phyloP scores from a whole-genome alignment of 1,284 basidiomycete genomes.

The Crepidotus sp. region DNA sequence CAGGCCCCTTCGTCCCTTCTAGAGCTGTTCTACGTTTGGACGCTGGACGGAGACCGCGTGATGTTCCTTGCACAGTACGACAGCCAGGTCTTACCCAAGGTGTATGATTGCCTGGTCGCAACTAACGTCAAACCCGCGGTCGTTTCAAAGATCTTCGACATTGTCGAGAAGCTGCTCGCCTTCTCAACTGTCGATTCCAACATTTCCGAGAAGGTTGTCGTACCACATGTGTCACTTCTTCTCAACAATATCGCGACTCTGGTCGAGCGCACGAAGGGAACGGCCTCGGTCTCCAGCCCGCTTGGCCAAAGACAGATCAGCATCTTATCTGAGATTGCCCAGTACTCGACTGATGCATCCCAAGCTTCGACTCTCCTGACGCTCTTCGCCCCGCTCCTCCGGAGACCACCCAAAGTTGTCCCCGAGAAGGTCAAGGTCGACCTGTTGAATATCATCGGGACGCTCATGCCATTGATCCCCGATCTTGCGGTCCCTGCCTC shows the following conservation, averaged over 20 bases:
- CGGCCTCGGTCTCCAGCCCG: conserved; percentile 51
- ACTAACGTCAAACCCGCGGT: conserved; percentile 85
- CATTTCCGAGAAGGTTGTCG: conserved; percentile 53
- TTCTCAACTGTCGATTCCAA: conserved; percentile 44
- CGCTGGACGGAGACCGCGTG: conserved; percentile 49
- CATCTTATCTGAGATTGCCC: conserved; percentile 76
- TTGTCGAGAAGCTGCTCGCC: conserved; percentile 68
- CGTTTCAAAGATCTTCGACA: conserved; percentile 76
- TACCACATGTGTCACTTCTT: conserved; percentile 70
- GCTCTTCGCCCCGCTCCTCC: conserved; percentile 77
- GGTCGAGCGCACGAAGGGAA: conserved; percentile 55
- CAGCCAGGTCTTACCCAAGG: conserved; percentile 57
- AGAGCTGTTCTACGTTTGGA: conserved; percentile 82
- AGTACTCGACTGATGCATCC: conserved; percentile 57
- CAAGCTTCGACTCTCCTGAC: conserved; percentile 73
- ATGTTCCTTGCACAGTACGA: conserved; percentile 68
- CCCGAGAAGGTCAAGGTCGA: conserved; percentile 86
- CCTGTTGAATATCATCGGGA: conserved; percentile 69
- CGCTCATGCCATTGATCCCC: conserved; percentile 67
- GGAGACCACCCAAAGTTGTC: conserved; percentile 68
- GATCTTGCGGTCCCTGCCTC: conserved; percentile 50
- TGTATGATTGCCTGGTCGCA: conserved; percentile 77
- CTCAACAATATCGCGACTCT: conserved; percentile 67
- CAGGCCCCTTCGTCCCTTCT: conserved; percentile 88
- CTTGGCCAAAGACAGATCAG: conserved; percentile 77